Base-by-base conservation (phyloP, 2,329 filamentous ascomycete species). In the Ilyonectria destructans region DNA sequence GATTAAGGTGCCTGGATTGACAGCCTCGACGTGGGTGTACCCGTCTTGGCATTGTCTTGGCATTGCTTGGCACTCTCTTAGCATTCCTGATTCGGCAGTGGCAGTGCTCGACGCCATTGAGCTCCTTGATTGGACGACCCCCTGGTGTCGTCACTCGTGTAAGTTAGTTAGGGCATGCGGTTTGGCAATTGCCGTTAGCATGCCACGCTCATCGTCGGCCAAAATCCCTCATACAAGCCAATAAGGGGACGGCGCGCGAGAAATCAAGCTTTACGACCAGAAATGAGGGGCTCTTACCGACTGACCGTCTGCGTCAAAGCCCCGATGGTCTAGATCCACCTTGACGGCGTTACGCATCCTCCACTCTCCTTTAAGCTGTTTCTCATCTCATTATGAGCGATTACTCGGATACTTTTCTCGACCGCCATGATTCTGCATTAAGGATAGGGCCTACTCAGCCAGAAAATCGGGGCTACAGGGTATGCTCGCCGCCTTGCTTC, bases 1-100 rank as follows among this genome's bases (percentile, higher is more conserved):
- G 69, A 70, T 58, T 66, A 69, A 71, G 65, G 65, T 69, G 31
- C 45, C 21, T 35, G 31, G 65, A 63, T 62, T 64, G 60, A 70
- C 59, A 59, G 68, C 71, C 62, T 49, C 58, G 61, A 69, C 71
- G 46, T 71, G 71, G 71, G 65, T 35, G 71, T 64, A 73, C 68
- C 71, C 71, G 71, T 65, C 70, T 73, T 73, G 71, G 71, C 71
- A 71, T 43, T 62, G 57, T 26, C 23, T 26, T 26, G 62, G 48
- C 54, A 68, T 68, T 62, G 65, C 26, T 26, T 26, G 26, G 26
- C 26, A 26, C 26, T 26, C 4, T 26, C 55, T 69, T 49, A 69
- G 55, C 58, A 26, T 71, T 51, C 69, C 68, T 58, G 45, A 61
- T 69, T 31, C 58, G 68, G 70, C 56, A 61, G 62, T 60, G 70